Evolutionary conservation across 371 early-diverging fungal genomes (phyloP), one percentile per base, ranked within the genome.

Genomic region (Smittium culicis): DNA sequence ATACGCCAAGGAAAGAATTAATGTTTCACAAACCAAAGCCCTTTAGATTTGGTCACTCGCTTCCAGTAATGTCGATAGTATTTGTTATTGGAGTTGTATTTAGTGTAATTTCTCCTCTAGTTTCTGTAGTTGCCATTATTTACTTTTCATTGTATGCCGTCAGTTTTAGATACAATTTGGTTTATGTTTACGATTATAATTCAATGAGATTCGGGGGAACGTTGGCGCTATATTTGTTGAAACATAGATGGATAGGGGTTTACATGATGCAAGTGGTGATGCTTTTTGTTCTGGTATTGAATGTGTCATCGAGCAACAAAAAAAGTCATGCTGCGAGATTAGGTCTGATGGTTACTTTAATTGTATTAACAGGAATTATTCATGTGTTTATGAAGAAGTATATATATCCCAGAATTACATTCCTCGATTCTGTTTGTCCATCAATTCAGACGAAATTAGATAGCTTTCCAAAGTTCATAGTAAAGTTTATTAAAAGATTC

Each of bases 131-230:
- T 65, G 84, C 86, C 1, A 66, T 79, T 1, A 65, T 87, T 3
- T 88, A 85, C 78, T 92, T 86, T 70, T 69, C 71, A 1, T 68
- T 89, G 16, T 81, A 75, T 35, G 82, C 81, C 68, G 75, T 86
- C 68, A 88, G 86, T 2, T 89, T 88, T 70, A 71, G 79, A 16
- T 88, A 90, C 71, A 85, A 87, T 65, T 85, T 88, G 79, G 66
- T 87, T 70, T 85, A 87, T 59, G 83, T 88, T 2, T 87, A 83
- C 68, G 79, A 84, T 11, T 74, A 73, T 68, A 54, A 69, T 27
- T 66, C 70, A 1, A 76, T 79, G 34, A 81, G 84, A 64, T 76
- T 84, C 0, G 86, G 83, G 1, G 88, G 88, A 3, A 78, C 45
- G 24, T 61, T 64, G 8, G 66, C 66, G 35, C n/a, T 27, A 30